Conservation (phyloP, 1,139 yeast genomes). For the Suhomyces coccinellae region DNA sequence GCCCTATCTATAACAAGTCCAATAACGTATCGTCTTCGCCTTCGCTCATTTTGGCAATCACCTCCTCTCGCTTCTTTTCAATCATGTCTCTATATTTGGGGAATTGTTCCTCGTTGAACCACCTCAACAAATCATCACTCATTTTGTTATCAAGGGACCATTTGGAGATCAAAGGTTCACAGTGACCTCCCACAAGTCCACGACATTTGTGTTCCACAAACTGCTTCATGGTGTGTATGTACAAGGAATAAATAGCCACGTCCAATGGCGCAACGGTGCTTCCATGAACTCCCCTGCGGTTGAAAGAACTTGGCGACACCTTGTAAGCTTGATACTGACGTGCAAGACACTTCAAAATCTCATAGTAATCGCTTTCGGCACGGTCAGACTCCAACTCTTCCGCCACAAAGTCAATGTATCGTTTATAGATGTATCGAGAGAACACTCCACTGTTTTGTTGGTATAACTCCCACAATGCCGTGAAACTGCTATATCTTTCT, state of each 20-base stretch:
- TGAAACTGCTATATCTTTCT: constrained; percentile 30
- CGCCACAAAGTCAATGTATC: constrained; percentile 24
- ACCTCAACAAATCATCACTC: constrained; percentile 23
- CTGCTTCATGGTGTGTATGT: constrained; percentile 27
- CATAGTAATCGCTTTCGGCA: constrained; percentile 24
- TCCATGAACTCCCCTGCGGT: constrained; percentile 16
- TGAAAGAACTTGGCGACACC: constrained; percentile 29
- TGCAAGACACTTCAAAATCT: constrained; percentile 24
- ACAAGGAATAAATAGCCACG: constrained; percentile 24
- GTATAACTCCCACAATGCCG: constrained; percentile 38
- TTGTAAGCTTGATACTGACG: constrained; percentile 23
- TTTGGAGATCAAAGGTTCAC: constrained; percentile 34
- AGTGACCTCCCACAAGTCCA: constrained; percentile 30
- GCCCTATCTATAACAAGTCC: constrained; percentile 27
- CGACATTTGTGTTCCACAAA: constrained; percentile 34
- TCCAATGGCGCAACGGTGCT: constrained; percentile 19
- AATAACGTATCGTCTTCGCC: constrained; percentile 34
- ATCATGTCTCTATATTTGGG: constrained; percentile 26
- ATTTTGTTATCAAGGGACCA: constrained; percentile 40
- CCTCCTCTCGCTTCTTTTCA: constrained; percentile 30
- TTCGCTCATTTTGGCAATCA: constrained; percentile 27
- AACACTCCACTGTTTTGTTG: constrained; percentile 25
- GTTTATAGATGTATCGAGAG: constrained; percentile 27
- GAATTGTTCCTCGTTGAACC: constrained; percentile 24
- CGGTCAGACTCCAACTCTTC: constrained; percentile 19